Conservation (phyloP, 2,329 filamentous ascomycete genomes). For the Furcasterigmium sp. region DNA sequence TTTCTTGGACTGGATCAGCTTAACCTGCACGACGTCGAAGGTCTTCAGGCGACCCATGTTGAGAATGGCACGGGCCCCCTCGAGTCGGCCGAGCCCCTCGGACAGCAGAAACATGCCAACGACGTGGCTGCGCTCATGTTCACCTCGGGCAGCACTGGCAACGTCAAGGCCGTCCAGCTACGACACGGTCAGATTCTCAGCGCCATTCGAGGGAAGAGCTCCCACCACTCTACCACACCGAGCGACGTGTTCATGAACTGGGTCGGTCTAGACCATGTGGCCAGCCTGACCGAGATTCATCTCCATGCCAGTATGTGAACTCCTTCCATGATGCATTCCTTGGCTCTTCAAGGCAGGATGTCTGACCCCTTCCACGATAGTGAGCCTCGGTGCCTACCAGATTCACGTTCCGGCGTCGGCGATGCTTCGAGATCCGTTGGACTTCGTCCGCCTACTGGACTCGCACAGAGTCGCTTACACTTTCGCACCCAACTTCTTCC, state of each 20-base stretch:
- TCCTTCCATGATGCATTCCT: too few species aligned
- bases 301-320: constrained; percentile 29
- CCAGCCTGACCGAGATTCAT: constrained; percentile 44
- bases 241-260: constrained; percentile 37
- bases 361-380: not conserved
- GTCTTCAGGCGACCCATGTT: not conserved
- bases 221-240: constrained; percentile 15
- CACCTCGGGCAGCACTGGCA: constrained; percentile 47
- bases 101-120: not conserved
- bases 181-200: constrained; percentile 35
- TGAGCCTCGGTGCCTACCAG: constrained; percentile 34
- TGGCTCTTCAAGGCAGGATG: too few species aligned
- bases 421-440: constrained; percentile 29
- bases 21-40: constrained; percentile 3
- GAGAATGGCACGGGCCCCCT: not conserved
- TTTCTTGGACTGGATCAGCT: constrained; percentile 5
- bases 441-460: constrained; percentile 32
- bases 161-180: constrained; percentile 43
- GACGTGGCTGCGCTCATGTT: constrained; percentile 37
- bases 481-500: constrained; percentile 36
- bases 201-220: constrained; percentile 32
- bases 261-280: constrained; percentile 50
- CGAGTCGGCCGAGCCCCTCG: not conserved
- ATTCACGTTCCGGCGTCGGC: constrained; percentile 37
- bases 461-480: constrained; percentile 34